phyloP scores from a whole-genome alignment of 768 basidiomycete genomes.

The Panus rudis region DNA sequence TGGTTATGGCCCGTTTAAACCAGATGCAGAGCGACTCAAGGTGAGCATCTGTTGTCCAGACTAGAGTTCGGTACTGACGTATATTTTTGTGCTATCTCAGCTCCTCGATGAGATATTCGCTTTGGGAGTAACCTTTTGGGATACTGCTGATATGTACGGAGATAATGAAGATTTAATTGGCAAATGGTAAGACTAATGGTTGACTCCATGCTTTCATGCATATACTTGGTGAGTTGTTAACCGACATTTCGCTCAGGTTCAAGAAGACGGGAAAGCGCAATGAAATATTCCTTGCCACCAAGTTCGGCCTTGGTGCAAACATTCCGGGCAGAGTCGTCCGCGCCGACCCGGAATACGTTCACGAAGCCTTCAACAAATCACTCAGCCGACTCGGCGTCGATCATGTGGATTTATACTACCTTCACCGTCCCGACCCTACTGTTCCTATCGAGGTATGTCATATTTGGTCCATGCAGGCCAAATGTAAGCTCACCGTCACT shows the following conservation, averaged over 20 bases:
- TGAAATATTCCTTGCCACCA: slow-evolving; percentile 39
- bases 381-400: slow-evolving; percentile 23
- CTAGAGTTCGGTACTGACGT: slow-evolving; percentile 18
- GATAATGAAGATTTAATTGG: slow-evolving; percentile 39
- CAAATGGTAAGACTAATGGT: slow-evolving; percentile 27
- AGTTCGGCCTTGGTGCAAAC: slow-evolving; percentile 25
- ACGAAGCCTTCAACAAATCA: slow-evolving; percentile 19
- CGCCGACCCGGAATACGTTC: slow-evolving; percentile 23
- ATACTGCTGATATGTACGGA: slow-evolving; percentile 37
- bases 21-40: slow-evolving; percentile 57
- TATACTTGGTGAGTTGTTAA: background rate
- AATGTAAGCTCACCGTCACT: background rate
- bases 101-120: slow-evolving; percentile 36
- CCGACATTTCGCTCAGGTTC: slow-evolving; percentile 40
- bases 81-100: slow-evolving; percentile 18
- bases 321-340: slow-evolving; percentile 8
- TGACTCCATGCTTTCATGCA: too few relatives aligned
- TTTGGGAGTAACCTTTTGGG: slow-evolving; percentile 39
- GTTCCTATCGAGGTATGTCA: slow-evolving; percentile 8
- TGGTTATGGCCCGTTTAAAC: slow-evolving; percentile 34
- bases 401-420: slow-evolving; percentile 27
- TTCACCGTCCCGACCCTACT: slow-evolving; percentile 12
- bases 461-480: too few relatives aligned
- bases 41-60: slow-evolving; percentile 24
- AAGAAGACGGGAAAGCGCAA: slow-evolving; percentile 45